Evolutionary conservation across 2,329 filamentous ascomycete species (phyloP).

Genomic region (Exophiala sideris): DNA sequence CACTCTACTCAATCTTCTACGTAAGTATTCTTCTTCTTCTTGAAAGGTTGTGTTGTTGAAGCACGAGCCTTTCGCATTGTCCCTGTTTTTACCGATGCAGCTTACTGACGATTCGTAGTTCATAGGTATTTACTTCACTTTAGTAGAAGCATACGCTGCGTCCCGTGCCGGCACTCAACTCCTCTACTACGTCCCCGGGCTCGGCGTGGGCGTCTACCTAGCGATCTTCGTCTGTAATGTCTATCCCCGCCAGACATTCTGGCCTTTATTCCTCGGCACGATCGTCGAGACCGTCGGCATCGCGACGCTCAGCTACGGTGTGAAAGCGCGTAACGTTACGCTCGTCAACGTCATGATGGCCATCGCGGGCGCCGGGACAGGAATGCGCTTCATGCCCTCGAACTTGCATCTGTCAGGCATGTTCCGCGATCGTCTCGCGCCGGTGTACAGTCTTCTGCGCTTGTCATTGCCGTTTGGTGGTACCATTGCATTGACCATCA

Average conservation of each 20-base stretch:
- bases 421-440: slow-evolving; percentile 56
- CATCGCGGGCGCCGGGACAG: slow-evolving; percentile 60
- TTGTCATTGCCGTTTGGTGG: slow-evolving; percentile 63
- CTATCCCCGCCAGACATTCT: slow-evolving; percentile 61
- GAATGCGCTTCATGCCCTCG: slow-evolving; percentile 63
- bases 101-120: too few species aligned
- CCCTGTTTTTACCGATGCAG: too few species aligned
- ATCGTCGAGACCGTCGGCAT: slow-evolving; percentile 58
- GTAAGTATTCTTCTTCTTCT: too few species aligned
- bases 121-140: slow-evolving; percentile 64
- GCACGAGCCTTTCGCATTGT: too few species aligned
- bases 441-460: slow-evolving; percentile 58
- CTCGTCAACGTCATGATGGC: slow-evolving; percentile 66
- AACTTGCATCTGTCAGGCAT: slow-evolving; percentile 62
- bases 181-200: slow-evolving; percentile 62
- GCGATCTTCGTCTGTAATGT: slow-evolving; percentile 60
- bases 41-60: too few species aligned
- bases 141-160: slow-evolving; percentile 54
- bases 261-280: slow-evolving; percentile 55
- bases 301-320: slow-evolving; percentile 56
- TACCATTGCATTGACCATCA: slow-evolving; percentile 62
- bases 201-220: slow-evolving; percentile 57
- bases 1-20: slow-evolving; percentile 58
- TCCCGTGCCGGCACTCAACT: slow-evolving; percentile 56
- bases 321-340: slow-evolving; percentile 47